phyloP scores from a whole-genome alignment of 768 basidiomycete genomes.

The Tulasnella sp. region DNA sequence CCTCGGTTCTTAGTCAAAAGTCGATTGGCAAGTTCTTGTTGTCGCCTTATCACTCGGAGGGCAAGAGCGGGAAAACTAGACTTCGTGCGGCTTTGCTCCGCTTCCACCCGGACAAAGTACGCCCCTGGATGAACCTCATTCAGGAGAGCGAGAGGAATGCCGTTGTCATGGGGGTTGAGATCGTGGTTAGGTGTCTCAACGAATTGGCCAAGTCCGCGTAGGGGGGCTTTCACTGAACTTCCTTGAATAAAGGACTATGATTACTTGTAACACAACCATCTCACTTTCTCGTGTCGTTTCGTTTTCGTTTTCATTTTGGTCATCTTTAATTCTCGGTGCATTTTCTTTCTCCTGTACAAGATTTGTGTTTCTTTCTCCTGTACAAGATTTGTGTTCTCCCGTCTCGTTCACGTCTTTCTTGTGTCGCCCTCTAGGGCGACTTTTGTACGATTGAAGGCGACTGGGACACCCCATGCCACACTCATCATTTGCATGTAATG shows the following conservation, averaged over 20 bases:
- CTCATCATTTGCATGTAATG: not conserved
- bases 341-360: not conserved
- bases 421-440: not conserved
- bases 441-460: not conserved
- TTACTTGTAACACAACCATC: not conserved
- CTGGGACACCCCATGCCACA: not conserved
- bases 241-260: not conserved
- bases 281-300: not conserved
- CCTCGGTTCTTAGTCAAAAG: not conserved
- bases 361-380: not conserved
- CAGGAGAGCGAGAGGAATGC: slow-evolving; percentile 1
- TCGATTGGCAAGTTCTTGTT: slow-evolving; percentile 2
- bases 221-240: not conserved
- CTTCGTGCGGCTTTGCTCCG: slow-evolving; percentile 7
- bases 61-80: not conserved
- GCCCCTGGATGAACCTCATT: slow-evolving; percentile 5
- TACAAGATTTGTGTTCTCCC: not conserved
- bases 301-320: not conserved
- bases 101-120: slow-evolving; percentile 10
- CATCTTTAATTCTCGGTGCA: not conserved
- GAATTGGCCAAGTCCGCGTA: not conserved
- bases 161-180: slow-evolving; percentile 11
- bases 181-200: slow-evolving; percentile 9
- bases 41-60: slow-evolving; percentile 6
- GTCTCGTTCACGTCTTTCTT: not conserved